Evolutionary conservation across 2,329 filamentous ascomycete genomes (phyloP).

Genomic region (Cordyceps farinosa): DNA sequence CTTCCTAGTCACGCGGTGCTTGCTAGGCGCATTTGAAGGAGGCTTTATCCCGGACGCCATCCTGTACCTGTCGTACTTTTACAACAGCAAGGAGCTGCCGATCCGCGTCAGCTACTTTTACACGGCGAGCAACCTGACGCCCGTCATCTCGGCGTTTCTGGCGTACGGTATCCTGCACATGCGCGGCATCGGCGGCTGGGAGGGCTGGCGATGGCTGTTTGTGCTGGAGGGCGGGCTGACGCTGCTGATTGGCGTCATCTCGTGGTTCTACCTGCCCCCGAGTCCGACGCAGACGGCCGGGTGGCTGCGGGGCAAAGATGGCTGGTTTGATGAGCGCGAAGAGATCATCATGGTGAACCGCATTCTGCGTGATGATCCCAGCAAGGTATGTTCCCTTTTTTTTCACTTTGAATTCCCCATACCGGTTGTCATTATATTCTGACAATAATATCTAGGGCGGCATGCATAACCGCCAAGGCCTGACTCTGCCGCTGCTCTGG

Average conservation of each 20-base stretch:
- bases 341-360: constrained; percentile 60
- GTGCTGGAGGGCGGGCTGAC: constrained; percentile 50
- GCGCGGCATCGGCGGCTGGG: constrained; percentile 33
- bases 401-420: no score
- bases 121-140: constrained; percentile 38
- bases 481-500: constrained; percentile 49
- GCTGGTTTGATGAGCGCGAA: constrained; percentile 60
- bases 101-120: constrained; percentile 41
- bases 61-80: constrained; percentile 43
- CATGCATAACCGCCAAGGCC: constrained; percentile 58
- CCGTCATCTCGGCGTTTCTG: constrained; percentile 37
- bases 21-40: constrained; percentile 36
- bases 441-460: constrained; percentile 32
- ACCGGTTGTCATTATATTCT: background rate
- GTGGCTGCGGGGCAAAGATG: constrained; percentile 48
- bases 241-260: constrained; percentile 47
- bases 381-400: constrained; percentile 32
- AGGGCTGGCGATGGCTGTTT: constrained; percentile 51
- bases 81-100: constrained; percentile 39
- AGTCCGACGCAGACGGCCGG: constrained; percentile 47
- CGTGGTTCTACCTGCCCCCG: constrained; percentile 54
- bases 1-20: constrained; percentile 26
- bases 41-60: constrained; percentile 41
- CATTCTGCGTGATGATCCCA: constrained; percentile 55
- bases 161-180: constrained; percentile 40